Evolutionary conservation across 768 basidiomycete species (phyloP).

Genomic region (Termitomyces sp.): DNA sequence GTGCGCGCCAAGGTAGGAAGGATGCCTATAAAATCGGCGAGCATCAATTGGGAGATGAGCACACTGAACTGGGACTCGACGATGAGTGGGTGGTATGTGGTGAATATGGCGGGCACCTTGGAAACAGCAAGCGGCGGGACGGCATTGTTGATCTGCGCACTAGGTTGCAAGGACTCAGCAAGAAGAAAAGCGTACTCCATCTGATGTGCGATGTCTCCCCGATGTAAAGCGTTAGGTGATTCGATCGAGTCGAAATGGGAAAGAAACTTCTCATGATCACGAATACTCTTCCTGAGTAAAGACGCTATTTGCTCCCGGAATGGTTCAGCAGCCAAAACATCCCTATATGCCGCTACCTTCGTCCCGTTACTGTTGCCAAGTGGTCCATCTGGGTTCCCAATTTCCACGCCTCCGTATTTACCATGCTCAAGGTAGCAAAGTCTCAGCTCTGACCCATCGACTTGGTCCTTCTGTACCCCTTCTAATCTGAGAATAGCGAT

Average conservation of each 20-base stretch:
- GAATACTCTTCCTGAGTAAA: conserved; percentile 68
- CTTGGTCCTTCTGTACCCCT: conserved; percentile 50
- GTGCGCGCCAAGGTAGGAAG: conserved; percentile 62
- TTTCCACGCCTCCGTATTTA: conserved; percentile 79
- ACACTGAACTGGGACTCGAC: conserved; percentile 84
- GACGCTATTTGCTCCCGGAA: conserved; percentile 58
- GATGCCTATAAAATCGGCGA: conserved; percentile 65
- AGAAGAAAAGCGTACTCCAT: conserved; percentile 66
- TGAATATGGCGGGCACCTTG: conserved; percentile 59
- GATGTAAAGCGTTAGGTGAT: conserved; percentile 25
- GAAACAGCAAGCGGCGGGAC: conserved; percentile 27
- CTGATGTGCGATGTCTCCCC: conserved; percentile 44
- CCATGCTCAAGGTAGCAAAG: conserved; percentile 73
- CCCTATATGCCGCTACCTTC: conserved; percentile 63
- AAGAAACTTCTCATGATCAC: conserved; percentile 83
- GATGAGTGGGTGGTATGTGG: conserved; percentile 87
- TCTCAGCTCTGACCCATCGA: conserved; percentile 72
- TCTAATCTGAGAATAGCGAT: conserved; percentile 66
- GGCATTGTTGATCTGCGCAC: conserved; percentile 32
- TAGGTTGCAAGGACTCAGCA: conserved; percentile 64
- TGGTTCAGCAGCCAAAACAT: conserved; percentile 44
- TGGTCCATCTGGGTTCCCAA: conserved; percentile 77
- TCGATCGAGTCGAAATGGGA: conserved; percentile 79
- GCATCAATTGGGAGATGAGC: conserved; percentile 69
- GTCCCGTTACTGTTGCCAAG: conserved; percentile 52